These are phyloP conservation scores for Tuctoria greenei DNA, from an alignment of 176 grass and related monocot genomes.

Conservation along the genomic window DNA sequence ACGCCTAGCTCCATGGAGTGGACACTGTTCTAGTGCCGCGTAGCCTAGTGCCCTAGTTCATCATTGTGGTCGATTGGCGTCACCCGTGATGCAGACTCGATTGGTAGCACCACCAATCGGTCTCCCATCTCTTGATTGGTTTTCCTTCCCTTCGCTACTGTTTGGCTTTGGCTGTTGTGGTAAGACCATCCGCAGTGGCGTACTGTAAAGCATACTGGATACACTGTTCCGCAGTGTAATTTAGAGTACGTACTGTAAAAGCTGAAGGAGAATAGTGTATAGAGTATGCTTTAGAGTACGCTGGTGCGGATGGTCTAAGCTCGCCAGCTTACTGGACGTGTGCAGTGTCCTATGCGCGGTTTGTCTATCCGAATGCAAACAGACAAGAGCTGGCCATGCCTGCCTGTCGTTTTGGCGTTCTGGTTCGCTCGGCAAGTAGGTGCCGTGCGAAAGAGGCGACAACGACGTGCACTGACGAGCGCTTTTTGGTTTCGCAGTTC, in stretches of 20 bases:
- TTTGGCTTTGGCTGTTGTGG: no score
- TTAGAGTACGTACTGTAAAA: no score
- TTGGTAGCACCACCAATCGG: background rate
- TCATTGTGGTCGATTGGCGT: background rate
- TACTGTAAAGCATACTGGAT: no score
- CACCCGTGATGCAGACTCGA: slow-evolving; percentile 7
- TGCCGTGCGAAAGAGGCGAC: no score
- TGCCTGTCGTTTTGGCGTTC: background rate
- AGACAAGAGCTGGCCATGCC: background rate
- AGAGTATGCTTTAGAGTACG: no score
- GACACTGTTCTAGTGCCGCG: background rate
- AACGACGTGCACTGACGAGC: background rate
- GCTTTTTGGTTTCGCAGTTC: background rate
- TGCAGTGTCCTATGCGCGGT: no score
- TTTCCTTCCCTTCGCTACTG: background rate
- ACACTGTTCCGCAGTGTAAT: no score
- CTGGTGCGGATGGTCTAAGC: no score
- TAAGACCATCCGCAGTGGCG: no score
- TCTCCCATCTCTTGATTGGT: background rate
- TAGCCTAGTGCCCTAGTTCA: background rate
- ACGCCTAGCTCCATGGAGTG: background rate
- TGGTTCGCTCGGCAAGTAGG: background rate
- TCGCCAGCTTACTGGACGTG: background rate
- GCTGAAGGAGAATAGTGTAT: no score
- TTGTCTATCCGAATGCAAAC: background rate